Evolutionary conservation across 225 moss, liverwort and hornwort genomes (phyloP).

Genomic region (Asterella californica): DNA sequence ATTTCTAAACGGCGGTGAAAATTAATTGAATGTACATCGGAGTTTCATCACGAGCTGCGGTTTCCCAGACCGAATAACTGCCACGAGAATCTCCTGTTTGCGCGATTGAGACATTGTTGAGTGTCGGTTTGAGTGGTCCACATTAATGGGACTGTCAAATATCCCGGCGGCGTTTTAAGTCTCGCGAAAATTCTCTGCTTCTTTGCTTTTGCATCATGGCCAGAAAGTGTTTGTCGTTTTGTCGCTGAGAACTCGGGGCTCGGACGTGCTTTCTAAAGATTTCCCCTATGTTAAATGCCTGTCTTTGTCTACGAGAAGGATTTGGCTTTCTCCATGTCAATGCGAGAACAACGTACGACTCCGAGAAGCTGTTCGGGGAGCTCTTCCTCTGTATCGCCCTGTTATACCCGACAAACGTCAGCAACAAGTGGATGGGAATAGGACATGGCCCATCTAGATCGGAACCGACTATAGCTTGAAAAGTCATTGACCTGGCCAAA

Average conservation of each 20-base stretch:
- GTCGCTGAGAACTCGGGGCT: neutral
- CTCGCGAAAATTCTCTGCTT: neutral
- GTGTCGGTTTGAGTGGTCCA: too few species aligned
- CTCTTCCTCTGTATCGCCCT: slow-evolving; percentile 61
- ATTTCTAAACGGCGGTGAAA: too few species aligned
- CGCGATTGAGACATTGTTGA: too few species aligned
- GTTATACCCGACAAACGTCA: neutral
- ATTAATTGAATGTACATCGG: too few species aligned
- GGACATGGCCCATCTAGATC: neutral
- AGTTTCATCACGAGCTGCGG: too few species aligned
- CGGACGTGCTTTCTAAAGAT: neutral
- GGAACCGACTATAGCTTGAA: too few species aligned
- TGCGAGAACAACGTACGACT: slow-evolving; percentile 56
- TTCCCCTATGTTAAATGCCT: neutral
- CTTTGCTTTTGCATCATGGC: neutral
- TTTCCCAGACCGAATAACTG: too few species aligned
- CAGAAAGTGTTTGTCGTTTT: neutral
- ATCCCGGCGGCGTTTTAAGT: neutral
- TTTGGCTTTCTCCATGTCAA: slow-evolving; percentile 58
- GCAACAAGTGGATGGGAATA: neutral
- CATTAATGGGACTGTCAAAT: neutral
- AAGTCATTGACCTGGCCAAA: too few species aligned
- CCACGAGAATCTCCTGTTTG: too few species aligned
- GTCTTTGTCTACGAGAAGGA: neutral
- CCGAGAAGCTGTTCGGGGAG: slow-evolving; percentile 68